Percentiles rank a stretch among this genome's conserved stretches.
Evolutionary conservation across 2,329 filamentous ascomycete species (phyloP).

Genomic region (Colletotrichum siamense): DNA sequence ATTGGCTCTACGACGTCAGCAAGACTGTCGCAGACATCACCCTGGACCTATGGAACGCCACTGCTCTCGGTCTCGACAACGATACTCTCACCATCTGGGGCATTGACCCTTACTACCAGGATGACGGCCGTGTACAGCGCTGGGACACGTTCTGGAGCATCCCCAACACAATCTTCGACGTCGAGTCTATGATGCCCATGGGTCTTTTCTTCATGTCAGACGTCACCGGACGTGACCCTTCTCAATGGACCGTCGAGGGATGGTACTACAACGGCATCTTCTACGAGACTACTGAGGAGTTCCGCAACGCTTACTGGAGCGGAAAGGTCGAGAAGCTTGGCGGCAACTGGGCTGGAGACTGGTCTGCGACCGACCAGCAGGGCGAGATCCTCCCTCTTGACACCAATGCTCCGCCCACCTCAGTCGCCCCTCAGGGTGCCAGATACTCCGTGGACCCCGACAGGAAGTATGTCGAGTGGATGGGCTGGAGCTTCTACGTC

Average conservation of each 20-base stretch:
- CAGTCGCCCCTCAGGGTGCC: conserved; percentile 37
- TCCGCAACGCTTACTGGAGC: conserved; percentile 47
- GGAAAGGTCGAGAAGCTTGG: conserved; percentile 51
- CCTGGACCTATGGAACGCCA: conserved; percentile 47
- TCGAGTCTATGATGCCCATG: conserved; percentile 48
- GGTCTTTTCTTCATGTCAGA: conserved; percentile 50
- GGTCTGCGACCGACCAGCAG: conserved; percentile 47
- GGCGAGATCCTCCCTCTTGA: conserved; percentile 41
- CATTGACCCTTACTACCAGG: conserved; percentile 48
- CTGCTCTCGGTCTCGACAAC: conserved; percentile 39
- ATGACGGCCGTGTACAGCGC: conserved; percentile 44
- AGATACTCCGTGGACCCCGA: conserved; percentile 47
- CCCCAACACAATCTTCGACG: conserved; percentile 43
- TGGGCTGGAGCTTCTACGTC: conserved; percentile 59
- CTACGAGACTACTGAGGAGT: conserved; percentile 54
- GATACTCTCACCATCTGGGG: conserved; percentile 46
- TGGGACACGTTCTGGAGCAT: conserved; percentile 53
- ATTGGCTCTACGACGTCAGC: conserved; percentile 40
- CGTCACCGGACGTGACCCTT: conserved; percentile 54
- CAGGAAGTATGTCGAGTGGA: conserved; percentile 53
- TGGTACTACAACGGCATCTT: conserved; percentile 62
- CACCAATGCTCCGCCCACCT: conserved; percentile 28
- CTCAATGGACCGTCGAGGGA: conserved; percentile 53
- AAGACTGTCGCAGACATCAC: conserved; percentile 41
- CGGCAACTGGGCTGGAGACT: conserved; percentile 52